Conservation (phyloP, 352 stramenopile species). For the Phytophthora lateralis region DNA sequence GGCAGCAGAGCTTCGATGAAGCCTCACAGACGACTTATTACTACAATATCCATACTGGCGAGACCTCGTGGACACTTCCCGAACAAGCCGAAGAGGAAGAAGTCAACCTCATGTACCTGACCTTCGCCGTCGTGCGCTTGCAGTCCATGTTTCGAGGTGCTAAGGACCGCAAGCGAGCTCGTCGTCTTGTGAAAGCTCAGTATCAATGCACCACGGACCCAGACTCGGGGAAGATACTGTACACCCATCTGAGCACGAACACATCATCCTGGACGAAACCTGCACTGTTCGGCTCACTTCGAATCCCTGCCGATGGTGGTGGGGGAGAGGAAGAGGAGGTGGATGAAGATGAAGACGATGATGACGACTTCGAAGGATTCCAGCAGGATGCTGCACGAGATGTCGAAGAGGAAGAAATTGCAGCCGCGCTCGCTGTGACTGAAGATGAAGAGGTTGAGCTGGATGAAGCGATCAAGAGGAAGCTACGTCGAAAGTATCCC, state of each 20-base stretch:
- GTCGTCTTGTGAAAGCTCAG: conserved; percentile 35
- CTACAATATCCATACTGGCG: conserved; percentile 68
- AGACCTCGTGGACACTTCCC: conserved; percentile 71
- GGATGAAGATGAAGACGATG: conserved; percentile 33
- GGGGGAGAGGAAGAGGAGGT: conserved; percentile 20
- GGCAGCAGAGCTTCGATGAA: conserved; percentile 71
- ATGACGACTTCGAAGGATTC: conserved; percentile 50
- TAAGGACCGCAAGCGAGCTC: conserved; percentile 36
- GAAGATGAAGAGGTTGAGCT: conserved; percentile 28
- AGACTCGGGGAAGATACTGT: conserved; percentile 44
- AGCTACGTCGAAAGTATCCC: conserved; percentile 42
- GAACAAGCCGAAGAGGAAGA: conserved; percentile 28
- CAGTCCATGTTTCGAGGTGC: conserved; percentile 53
- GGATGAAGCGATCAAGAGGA: conserved; percentile 33
- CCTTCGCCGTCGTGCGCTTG: conserved; percentile 51
- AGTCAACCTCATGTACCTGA: conserved; percentile 48
- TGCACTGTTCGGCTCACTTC: conserved; percentile 40
- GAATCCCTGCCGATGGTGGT: conserved; percentile 29
- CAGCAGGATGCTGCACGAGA: conserved; percentile 30
- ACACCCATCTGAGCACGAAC: conserved; percentile 48
- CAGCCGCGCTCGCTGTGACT: conserved; percentile 3
- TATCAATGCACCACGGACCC: conserved; percentile 49
- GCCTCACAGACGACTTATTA: conserved; percentile 72
- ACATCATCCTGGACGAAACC: conserved; percentile 48
- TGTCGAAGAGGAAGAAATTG: conserved; percentile 26